These are phyloP conservation scores for Fusarium nygamai DNA, from an alignment of 2,329 filamentous ascomycete species.

Conservation along the genomic window DNA sequence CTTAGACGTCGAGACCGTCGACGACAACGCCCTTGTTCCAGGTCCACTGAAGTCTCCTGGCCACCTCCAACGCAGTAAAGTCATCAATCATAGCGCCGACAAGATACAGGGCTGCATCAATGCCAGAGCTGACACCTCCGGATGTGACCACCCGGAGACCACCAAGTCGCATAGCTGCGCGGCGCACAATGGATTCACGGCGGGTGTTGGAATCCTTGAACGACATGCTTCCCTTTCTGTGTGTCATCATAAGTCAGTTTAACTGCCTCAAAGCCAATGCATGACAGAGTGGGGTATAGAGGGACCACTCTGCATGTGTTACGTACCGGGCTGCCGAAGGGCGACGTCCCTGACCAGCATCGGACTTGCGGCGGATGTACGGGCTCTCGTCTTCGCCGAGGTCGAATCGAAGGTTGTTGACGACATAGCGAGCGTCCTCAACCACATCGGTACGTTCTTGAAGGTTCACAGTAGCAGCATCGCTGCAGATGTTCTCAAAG, in stretches of 20 bases:
- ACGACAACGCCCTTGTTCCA: slow-evolving; percentile 89
- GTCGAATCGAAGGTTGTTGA: slow-evolving; percentile 91
- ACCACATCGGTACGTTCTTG: slow-evolving; percentile 84
- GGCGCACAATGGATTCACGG: slow-evolving; percentile 82
- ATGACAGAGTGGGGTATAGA: slow-evolving; percentile 39
- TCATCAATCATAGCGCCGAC: slow-evolving; percentile 84
- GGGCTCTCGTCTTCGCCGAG: slow-evolving; percentile 84
- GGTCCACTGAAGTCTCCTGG: slow-evolving; percentile 79
- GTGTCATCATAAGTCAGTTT: slow-evolving; percentile 36
- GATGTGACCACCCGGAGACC: slow-evolving; percentile 80
- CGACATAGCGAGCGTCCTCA: slow-evolving; percentile 83
- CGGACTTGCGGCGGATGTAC: slow-evolving; percentile 81
- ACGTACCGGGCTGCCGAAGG: slow-evolving; percentile 70
- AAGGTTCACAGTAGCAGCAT: slow-evolving; percentile 74
- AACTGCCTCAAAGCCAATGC: slow-evolving; percentile 36
- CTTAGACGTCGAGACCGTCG: slow-evolving; percentile 83
- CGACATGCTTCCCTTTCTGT: slow-evolving; percentile 84
- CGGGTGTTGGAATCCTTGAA: slow-evolving; percentile 78
- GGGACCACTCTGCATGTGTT: slow-evolving; percentile 17
- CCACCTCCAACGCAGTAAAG: slow-evolving; percentile 79
- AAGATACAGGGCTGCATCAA: slow-evolving; percentile 87
- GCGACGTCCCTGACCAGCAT: slow-evolving; percentile 63
- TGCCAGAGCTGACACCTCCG: slow-evolving; percentile 80
- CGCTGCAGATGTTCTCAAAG: slow-evolving; percentile 83
- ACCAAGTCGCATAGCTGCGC: slow-evolving; percentile 77